Evolutionary conservation across 2,329 filamentous ascomycete genomes (phyloP).

Genomic region (Ilyonectria robusta): DNA sequence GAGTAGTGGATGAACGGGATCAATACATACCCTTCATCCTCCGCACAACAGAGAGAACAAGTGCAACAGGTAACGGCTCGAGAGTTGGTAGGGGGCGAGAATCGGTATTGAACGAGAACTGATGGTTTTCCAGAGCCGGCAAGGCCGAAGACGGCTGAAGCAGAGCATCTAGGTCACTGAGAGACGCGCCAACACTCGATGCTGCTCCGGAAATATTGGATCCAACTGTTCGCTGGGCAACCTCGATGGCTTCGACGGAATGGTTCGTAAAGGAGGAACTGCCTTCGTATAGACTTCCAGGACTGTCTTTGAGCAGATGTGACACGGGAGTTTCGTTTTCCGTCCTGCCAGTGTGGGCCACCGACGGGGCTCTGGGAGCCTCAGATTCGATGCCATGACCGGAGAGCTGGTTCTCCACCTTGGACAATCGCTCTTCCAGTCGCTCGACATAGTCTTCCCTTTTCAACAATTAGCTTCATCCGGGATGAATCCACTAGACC

Average conservation of each 20-base stretch:
- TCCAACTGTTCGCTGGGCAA: constrained; percentile 10
- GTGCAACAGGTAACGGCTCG: constrained; percentile 18
- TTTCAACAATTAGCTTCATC: not conserved
- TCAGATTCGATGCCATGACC: not conserved
- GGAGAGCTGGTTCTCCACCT: constrained; percentile 29
- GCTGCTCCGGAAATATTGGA: constrained; percentile 32
- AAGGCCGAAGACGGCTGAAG: not conserved
- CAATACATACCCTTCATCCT: constrained; percentile 25
- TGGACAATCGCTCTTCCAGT: not conserved
- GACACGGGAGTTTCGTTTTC: constrained; percentile 2
- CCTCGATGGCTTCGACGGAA: constrained; percentile 32
- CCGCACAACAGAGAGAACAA: constrained; percentile 28
- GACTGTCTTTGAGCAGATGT: not conserved
- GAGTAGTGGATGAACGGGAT: not conserved
- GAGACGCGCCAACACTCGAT: constrained; percentile 33
- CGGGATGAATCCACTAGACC: not conserved
- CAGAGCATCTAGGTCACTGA: constrained; percentile 24
- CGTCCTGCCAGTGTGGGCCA: not conserved
- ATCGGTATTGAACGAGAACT: not conserved
- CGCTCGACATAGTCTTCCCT: not conserved
- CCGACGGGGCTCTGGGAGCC: no score
- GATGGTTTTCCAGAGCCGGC: not conserved
- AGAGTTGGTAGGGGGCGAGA: constrained; percentile 21
- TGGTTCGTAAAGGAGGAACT: constrained; percentile 38
- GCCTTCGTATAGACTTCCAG: constrained; percentile 32